These are phyloP conservation scores for Fusarium globosum DNA, from an alignment of 2,329 filamentous ascomycete species.

Conservation along the genomic window DNA sequence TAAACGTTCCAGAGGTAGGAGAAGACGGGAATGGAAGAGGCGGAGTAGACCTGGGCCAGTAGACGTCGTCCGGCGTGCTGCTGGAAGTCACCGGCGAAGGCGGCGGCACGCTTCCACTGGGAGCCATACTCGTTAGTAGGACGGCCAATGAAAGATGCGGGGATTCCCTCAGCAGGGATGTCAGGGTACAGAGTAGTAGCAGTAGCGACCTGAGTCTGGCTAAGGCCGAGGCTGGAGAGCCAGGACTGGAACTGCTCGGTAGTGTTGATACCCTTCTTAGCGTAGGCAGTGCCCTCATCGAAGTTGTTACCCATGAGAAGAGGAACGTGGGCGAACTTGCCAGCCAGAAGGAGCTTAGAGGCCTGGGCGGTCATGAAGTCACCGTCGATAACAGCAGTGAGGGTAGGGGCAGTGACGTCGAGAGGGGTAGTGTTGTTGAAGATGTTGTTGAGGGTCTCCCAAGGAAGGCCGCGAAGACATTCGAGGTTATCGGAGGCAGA, in stretches of 20 bases:
- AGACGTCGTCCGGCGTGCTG: constrained; percentile 67
- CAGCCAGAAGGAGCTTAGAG: constrained; percentile 64
- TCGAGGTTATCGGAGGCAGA: constrained; percentile 39
- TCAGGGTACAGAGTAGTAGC: constrained; percentile 61
- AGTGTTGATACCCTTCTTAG: constrained; percentile 63
- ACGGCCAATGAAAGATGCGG: constrained; percentile 52
- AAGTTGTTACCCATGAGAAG: constrained; percentile 71
- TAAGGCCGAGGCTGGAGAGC: constrained; percentile 34
- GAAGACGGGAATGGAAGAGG: constrained; percentile 52
- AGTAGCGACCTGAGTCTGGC: constrained; percentile 42
- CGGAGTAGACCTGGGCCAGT: constrained; percentile 63
- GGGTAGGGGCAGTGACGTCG: constrained; percentile 20
- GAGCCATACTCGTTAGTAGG: constrained; percentile 51
- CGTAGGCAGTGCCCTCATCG: constrained; percentile 71
- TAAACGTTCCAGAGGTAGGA: constrained; percentile 67
- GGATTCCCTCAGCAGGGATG: constrained; percentile 59
- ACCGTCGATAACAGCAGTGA: constrained; percentile 48
- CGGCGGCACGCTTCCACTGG: constrained; percentile 65
- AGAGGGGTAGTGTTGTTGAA: constrained; percentile 43
- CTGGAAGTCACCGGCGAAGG: constrained; percentile 64
- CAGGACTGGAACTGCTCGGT: constrained; percentile 59
- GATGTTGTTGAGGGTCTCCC: constrained; percentile 46
- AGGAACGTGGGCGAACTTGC: constrained; percentile 72
- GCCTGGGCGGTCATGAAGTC: constrained; percentile 56
- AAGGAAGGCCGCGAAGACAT: constrained; percentile 49